Conservation (phyloP, 139 green algal species). For the Pleodorina starrii region DNA sequence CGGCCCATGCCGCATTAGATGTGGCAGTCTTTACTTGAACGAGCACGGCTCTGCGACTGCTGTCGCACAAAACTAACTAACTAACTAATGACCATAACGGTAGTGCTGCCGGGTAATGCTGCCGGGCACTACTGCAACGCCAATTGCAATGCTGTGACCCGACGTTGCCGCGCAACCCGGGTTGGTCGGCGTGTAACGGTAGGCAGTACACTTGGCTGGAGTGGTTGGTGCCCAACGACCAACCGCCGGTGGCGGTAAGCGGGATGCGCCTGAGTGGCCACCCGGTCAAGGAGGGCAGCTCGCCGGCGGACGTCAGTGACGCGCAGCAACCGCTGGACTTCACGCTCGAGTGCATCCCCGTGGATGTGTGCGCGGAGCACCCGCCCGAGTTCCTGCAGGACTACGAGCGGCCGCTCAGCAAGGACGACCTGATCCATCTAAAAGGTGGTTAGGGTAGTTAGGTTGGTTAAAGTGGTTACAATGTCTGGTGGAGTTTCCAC, state of each 20-base stretch:
- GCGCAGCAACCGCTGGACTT: neutral
- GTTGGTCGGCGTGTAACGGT: too few relatives aligned
- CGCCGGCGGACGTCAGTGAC: neutral
- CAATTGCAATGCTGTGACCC: too few relatives aligned
- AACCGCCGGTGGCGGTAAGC: constrained; percentile 19
- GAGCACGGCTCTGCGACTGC: too few relatives aligned
- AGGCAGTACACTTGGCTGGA: constrained; percentile 48
- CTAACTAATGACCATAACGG: too few relatives aligned
- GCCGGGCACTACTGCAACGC: too few relatives aligned
- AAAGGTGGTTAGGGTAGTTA: neutral
- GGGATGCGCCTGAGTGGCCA: neutral
- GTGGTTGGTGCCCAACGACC: constrained; percentile 41
- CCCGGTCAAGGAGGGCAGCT: neutral
- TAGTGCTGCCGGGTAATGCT: too few relatives aligned
- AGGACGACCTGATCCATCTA: neutral
- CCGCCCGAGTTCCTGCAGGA: neutral
- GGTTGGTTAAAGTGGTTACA: too few relatives aligned
- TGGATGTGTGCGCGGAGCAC: neutral
- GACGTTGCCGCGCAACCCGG: too few relatives aligned
- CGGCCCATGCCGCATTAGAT: too few relatives aligned
- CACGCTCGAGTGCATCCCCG: neutral
- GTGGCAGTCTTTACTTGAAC: too few relatives aligned
- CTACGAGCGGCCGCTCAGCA: neutral
- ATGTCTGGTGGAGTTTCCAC: too few relatives aligned
- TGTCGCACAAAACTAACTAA: too few relatives aligned